A percentile compares a stretch with the other conserved stretches of the same genome.
Evolutionary conservation across 345 rosid genomes (phyloP).

Genomic region (Eucalyptus tenuipes): DNA sequence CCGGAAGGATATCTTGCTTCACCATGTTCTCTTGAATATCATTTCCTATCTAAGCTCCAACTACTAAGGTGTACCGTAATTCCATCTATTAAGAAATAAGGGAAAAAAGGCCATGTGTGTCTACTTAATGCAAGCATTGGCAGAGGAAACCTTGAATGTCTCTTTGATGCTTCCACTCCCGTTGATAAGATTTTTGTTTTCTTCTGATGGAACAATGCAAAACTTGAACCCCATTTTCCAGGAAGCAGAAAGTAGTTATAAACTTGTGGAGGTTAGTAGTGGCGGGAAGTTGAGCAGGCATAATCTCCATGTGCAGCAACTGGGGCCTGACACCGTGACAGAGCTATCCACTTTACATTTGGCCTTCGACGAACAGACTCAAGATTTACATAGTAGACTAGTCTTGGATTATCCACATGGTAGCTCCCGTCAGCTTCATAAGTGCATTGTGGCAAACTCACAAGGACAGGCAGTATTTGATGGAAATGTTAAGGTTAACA

Average conservation of each 20-base stretch:
- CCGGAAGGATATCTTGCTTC: not conserved
- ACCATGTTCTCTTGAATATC: not conserved
- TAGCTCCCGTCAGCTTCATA: conserved; percentile 68
- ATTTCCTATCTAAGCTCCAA: not conserved
- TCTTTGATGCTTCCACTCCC: not conserved
- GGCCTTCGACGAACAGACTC: conserved; percentile 59
- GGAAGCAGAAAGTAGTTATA: conserved; percentile 69
- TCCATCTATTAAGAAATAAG: not conserved
- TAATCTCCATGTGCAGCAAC: conserved; percentile 79
- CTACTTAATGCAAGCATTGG: not conserved
- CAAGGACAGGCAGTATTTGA: conserved; percentile 90
- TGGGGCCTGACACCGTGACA: conserved; percentile 82
- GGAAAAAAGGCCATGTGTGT: not conserved
- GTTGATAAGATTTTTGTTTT: not conserved
- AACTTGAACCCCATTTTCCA: conserved; percentile 8
- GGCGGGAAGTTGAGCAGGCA: conserved; percentile 94
- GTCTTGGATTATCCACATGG: conserved; percentile 91
- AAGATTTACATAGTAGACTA: conserved; percentile 78
- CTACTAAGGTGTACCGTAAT: not conserved
- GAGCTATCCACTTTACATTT: conserved; percentile 75
- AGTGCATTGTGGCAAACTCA: conserved; percentile 90
- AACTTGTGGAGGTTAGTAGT: conserved; percentile 81
- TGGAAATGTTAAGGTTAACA: conserved; percentile 84
- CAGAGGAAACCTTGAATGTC: not conserved
- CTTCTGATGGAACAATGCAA: not conserved